Evolutionary conservation across 495 filamentous ascomycete genomes (phyloP), one percentile per base, ranked within the genome.

Genomic region (Trichoderma erinaceum): DNA sequence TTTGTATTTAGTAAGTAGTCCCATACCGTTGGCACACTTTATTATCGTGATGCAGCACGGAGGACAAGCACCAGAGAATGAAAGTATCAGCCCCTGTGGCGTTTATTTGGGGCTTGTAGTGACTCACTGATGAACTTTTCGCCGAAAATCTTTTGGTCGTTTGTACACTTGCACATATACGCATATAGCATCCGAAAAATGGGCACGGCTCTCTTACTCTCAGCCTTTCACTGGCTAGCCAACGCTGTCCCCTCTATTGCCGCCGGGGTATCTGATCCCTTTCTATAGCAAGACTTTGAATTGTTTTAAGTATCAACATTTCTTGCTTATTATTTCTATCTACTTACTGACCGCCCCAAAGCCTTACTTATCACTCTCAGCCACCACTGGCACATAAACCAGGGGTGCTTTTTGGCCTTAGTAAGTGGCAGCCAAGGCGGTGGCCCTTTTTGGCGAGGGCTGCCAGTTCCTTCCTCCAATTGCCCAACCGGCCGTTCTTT

Each of bases 401-500:
- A 29, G 4, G 29, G 29, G 25, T 61, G 56, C 56, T 21, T 61
- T 32, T 27, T 61, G 56, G 56, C 56, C 27, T 61, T 29, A 61
- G 56, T 21, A 25, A 61, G 56, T 32, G 23, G 12, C 56, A 32
- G 25, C 7, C 56, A 61, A 61, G 56, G 56, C 56, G 56, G 56
- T 61, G 56, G 23, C 56, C 56, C 1, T 32, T 61, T 61, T 61
- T 61, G 56, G 56, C 27, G 23, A 61, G 10, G 10, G 56, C 56
- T 29, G 56, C 64, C 41, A 66, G 64, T 25, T 66, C 64, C 64
- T 65, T 41, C 63, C 27, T 18, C 72, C 65, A 69, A 68, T 64
- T 68, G 63, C 48, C 41, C 41, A 23, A 65, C 5, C 11, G 61
- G 35, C 63, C 35, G 43, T 29, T 61, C 32, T 63, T 65, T 35